Percentiles rank a stretch among this genome's conserved stretches.
phyloP scores from a whole-genome alignment of 352 stramenopile genomes.

The Phytopythium litorale region DNA sequence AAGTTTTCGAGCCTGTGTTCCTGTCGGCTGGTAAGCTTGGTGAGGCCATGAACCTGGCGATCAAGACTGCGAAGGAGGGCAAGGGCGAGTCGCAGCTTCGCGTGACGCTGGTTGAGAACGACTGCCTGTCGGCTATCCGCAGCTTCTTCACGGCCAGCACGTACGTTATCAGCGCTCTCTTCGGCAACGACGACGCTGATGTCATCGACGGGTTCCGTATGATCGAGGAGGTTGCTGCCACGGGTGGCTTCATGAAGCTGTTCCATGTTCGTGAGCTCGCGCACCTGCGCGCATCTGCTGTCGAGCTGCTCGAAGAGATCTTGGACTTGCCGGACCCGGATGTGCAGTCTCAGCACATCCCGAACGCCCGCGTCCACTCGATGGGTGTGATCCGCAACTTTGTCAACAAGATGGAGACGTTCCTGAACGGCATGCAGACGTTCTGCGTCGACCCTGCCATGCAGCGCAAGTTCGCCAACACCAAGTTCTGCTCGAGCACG shows the following conservation, averaged over 20 bases:
- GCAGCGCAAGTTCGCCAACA: slow-evolving; percentile 70
- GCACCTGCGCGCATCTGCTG: slow-evolving; percentile 49
- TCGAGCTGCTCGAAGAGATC: slow-evolving; percentile 80
- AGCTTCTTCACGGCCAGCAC: slow-evolving; percentile 82
- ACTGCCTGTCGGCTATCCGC: slow-evolving; percentile 76
- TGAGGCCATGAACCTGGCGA: slow-evolving; percentile 62
- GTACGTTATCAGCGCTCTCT: slow-evolving; percentile 68
- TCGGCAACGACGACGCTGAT: slow-evolving; percentile 76
- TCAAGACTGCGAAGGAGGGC: slow-evolving; percentile 72
- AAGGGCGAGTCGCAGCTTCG: slow-evolving; percentile 79
- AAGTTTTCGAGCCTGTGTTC: slow-evolving; percentile 86
- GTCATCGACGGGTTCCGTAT: slow-evolving; percentile 73
- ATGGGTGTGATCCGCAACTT: slow-evolving; percentile 87
- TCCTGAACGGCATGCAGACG: slow-evolving; percentile 56
- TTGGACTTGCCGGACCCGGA: slow-evolving; percentile 80
- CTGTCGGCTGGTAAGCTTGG: slow-evolving; percentile 80
- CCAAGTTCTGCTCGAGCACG: slow-evolving; percentile 67
- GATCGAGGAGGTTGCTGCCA: slow-evolving; percentile 67
- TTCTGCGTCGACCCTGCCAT: slow-evolving; percentile 67
- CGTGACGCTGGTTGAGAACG: slow-evolving; percentile 72
- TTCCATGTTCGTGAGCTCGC: slow-evolving; percentile 71
- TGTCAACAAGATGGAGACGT: slow-evolving; percentile 82
- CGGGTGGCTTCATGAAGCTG: slow-evolving; percentile 69
- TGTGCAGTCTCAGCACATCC: slow-evolving; percentile 62
- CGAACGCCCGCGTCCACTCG: slow-evolving; percentile 58